A percentile compares a stretch with the other conserved stretches of the same genome.
Conservation (phyloP, 352 stramenopile species). For the Blastocystis sp. region DNA sequence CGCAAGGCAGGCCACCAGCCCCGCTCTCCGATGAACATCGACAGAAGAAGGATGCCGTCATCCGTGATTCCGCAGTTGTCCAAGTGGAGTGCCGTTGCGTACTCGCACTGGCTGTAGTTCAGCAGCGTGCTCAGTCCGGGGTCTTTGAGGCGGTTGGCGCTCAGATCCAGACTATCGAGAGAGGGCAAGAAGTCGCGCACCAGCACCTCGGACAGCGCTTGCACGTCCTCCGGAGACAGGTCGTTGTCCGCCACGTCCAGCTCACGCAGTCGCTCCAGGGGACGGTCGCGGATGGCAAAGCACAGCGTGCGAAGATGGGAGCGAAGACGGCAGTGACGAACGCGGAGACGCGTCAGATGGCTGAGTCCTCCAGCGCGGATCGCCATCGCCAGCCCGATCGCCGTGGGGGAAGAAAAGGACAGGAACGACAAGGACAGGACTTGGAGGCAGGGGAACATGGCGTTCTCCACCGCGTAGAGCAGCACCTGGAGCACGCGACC, state of each 20-base stretch:
- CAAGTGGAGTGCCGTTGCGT: background rate
- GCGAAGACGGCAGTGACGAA: background rate
- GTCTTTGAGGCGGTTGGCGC: background rate
- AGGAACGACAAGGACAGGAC: background rate
- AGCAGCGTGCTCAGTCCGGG: background rate
- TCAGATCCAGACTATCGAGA: background rate
- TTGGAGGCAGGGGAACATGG: background rate
- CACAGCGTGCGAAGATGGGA: background rate
- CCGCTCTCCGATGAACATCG: background rate
- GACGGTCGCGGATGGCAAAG: background rate
- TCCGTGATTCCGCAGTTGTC: background rate
- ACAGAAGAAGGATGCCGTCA: background rate
- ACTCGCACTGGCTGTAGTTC: background rate
- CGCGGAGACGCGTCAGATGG: background rate
- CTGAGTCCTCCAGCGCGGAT: background rate
- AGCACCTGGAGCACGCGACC: background rate
- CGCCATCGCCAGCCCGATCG: background rate
- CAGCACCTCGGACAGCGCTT: background rate
- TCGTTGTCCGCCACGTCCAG: background rate
- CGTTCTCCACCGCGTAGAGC: background rate
- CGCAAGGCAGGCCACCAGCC: background rate
- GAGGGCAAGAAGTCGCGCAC: background rate
- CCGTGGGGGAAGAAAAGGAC: background rate
- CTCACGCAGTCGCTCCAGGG: background rate
- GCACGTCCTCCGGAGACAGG: background rate